Evolutionary conservation across 805 yeast species (phyloP), one percentile per base, ranked within the genome.

Genomic region (Ogataea degrootiae): DNA sequence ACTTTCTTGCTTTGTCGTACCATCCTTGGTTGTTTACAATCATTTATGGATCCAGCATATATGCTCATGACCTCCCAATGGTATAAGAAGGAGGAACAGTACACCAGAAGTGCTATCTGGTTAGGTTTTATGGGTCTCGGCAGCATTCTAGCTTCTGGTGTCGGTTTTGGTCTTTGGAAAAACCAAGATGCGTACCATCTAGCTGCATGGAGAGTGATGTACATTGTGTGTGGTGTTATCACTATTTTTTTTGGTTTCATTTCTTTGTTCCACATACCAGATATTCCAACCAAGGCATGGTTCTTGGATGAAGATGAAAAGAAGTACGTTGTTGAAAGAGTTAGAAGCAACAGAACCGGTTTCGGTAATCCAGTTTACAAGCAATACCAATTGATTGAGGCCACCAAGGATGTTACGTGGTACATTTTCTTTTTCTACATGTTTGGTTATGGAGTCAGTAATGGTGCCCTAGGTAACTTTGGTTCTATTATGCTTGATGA

Each of bases 131-230:
- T 48, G 46, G 76, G 77, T 36, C 52, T 71, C 8, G 79, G 79
- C 45, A 67, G 70, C 34, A 63, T 76, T 36, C 42, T 76, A 39
- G 80, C 82, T n/a, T 73, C 74, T 39, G 69, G 5, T 70, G 65
- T 23, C 26, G 26, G 26, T 23, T 23, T 23, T 23, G 26, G 26
- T 23, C 26, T 23, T 23, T 23, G 26, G 66, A 61, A 21, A 38
- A 63, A 36, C 73, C 65, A 52, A 22, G 33, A 34, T 14, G 45
- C 55, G 1, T 71, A 77, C 72, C 77, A 73, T 17, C 62, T 80
- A 8, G 69, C 62, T 7, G 72, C 82, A 4, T 85, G 90, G 90
- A 79, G 77, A 56, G 63, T 79, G 11, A 61, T 82, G 8, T 84
- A 77, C 60, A 62, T 83, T 44, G 69, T 82, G 34, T 73, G 79